Evolutionary conservation across 1,139 yeast species (phyloP).

Genomic region (Yamadazyma dendronema): DNA sequence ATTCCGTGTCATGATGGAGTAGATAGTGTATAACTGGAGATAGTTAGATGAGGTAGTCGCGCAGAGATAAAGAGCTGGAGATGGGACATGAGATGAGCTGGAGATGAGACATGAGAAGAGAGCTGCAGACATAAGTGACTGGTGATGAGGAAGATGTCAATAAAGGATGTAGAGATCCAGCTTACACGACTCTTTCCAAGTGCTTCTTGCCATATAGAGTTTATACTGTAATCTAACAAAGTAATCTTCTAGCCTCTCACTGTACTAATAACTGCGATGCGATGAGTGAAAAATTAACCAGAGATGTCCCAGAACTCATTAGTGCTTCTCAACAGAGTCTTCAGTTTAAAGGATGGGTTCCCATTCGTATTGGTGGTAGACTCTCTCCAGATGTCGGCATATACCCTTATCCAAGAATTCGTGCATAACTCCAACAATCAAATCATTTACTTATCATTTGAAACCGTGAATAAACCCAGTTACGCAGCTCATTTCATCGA

Average conservation of each 20-base stretch:
- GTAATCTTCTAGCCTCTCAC: too few relatives aligned
- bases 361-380: constrained; percentile 73
- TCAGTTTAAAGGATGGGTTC: constrained; percentile 67
- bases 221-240: too few relatives aligned
- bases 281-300: too few relatives aligned
- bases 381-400: constrained; percentile 66
- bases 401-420: constrained; percentile 56
- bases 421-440: constrained; percentile 24
- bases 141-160: neutral
- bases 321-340: constrained; percentile 58
- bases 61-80: too few relatives aligned
- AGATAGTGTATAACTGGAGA: too few relatives aligned
- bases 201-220: too few relatives aligned
- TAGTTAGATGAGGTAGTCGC: constrained; percentile 2
- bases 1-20: constrained; percentile 8
- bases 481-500: constrained; percentile 52
- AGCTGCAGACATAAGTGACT: too few relatives aligned
- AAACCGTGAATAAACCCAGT: constrained; percentile 52
- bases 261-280: too few relatives aligned
- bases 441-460: constrained; percentile 56
- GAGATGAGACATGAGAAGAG: neutral
- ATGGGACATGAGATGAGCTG: neutral
- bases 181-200: too few relatives aligned
- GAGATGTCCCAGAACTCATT: constrained; percentile 28
- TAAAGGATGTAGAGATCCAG: too few relatives aligned